Conservation (phyloP, 1,139 yeast species). For the Zygoascus meyerae region DNA sequence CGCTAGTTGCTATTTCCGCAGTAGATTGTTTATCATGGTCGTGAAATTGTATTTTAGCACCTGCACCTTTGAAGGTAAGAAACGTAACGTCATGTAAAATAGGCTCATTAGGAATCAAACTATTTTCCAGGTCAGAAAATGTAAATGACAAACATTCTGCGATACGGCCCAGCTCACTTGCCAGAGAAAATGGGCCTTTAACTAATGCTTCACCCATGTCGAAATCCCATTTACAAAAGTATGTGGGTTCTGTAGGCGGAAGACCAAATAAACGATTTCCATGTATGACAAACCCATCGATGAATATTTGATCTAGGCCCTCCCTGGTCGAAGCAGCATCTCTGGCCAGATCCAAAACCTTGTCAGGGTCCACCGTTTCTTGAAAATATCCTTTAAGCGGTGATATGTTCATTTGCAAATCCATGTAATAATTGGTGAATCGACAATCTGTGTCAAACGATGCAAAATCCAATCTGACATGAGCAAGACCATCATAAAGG, state of each 20-base stretch:
- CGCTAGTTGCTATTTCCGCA: conserved; percentile 28
- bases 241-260: conserved; percentile 85
- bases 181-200: conserved; percentile 47
- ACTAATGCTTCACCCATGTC: conserved; percentile 54
- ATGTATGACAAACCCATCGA: conserved; percentile 65
- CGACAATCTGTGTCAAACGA: conserved; percentile 70
- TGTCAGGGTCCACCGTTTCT: conserved; percentile 17
- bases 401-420: conserved; percentile 35
- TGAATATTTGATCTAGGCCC: conserved; percentile 36
- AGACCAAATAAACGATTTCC: conserved; percentile 91
- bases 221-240: conserved; percentile 86
- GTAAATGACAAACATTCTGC: conserved; percentile 52
- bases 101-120: conserved; percentile 52
- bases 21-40: conserved; percentile 28
- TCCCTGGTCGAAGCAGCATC: neutral
- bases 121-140: conserved; percentile 68
- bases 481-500: conserved; percentile 56
- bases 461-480: conserved; percentile 55
- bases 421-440: conserved; percentile 91
- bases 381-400: conserved; percentile 33
- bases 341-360: conserved; percentile 25
- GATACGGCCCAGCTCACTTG: conserved; percentile 44
- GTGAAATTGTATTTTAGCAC: conserved; percentile 29
- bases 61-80: conserved; percentile 35
- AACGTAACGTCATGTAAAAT: conserved; percentile 64